Evolutionary conservation across 202 grass and related monocot genomes (phyloP), one percentile per base, ranked within the genome.

Genomic region (Thinopyrum obtusiflorum): DNA sequence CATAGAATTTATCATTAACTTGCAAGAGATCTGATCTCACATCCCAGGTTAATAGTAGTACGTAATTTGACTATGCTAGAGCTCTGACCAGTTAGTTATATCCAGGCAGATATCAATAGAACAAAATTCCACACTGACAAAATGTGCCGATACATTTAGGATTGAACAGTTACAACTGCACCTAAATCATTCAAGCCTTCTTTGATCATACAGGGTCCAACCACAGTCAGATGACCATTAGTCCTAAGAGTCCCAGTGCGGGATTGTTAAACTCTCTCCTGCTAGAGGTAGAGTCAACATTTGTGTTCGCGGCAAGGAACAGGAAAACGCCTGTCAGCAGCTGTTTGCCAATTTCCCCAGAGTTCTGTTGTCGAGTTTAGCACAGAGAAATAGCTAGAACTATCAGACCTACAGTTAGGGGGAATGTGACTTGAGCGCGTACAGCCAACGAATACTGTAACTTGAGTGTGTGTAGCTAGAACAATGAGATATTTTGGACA

Each of bases 221-320:
- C 39, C 76, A 62, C 74, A 51, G 11, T 65, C 0, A 25, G 49
- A 55, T 76, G 49, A 55, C 33, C 68, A 80, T 39, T 21, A 29
- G 28, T 77, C 77, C 44, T 88, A 61, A 35, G 27, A 60, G 57
- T 55, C 53, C 55, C 5, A 5, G 71, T 79, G 67, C 18, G 23
- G 51, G 82, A 65, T 85, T 63, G 67, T 73, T 80, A 71, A 21
- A 80, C 84, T 62, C 32, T 59, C 57, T 35, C 79, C 14, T 7
- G 42, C 53, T 47, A 72, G n/a, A 47, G 39, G 42, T 62, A 85
- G 77, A 31, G 25, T 46, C 11, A 42, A 31, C 61, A 23, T 73
- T 82, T 85, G 18, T 46, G 32, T 73, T 37, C 9, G 11, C 28
- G 13, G 78, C 11, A 44, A 81, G 40, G 85, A 70, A 57, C 4